Evolutionary conservation across 352 stramenopile genomes (phyloP), one percentile per base, ranked within the genome.

Genomic region (Pythium chondricola): DNA sequence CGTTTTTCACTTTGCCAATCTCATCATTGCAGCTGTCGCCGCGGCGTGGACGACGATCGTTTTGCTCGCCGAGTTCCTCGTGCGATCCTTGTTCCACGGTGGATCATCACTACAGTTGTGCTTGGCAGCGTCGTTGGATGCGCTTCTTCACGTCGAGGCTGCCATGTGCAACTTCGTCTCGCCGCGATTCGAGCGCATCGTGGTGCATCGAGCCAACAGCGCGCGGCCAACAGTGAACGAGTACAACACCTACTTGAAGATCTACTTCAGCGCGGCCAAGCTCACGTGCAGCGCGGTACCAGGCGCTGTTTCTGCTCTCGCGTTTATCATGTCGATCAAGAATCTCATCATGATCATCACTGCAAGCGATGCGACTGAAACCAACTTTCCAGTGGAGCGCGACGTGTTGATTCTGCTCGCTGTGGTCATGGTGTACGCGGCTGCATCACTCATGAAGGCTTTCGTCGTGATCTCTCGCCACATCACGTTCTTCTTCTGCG

Each of bases 401-500:
- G 71, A 83, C 49, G 38, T 81, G 17, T 62, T 80, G 42, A 56
- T 68, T 25, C 31, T 82, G 9, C 38, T 83, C 13, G 46, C 62
- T 1, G n/a, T 80, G 3, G 38, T 83, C 18, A 62, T 53, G 4
- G 51, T 85, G 30, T 85, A 88, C 56, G 53, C 52, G 11, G 62
- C 69, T n/a, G 72, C 74, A 24, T 42, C 70, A 44, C 53, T 85
- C 37, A 39, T 76, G 43, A 71, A 77, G 35, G 61, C 78, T 18
- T 63, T 78, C 44, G 76, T 65, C 24, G 69, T 67, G 55, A 70
- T 85, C 48, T 74, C 71, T 38, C 67, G 71, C 44, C 70, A 84
- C 48, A 63, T 82, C 37, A 79, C 74, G 22, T 58, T 85, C 36
- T 88, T 74, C 65, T 88, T 85, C 60, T 88, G 76, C 63, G 68